A percentile compares a stretch with the other conserved stretches of the same genome.
Conservation (phyloP, 345 rosid species). For the Aurinia saxatilis region DNA sequence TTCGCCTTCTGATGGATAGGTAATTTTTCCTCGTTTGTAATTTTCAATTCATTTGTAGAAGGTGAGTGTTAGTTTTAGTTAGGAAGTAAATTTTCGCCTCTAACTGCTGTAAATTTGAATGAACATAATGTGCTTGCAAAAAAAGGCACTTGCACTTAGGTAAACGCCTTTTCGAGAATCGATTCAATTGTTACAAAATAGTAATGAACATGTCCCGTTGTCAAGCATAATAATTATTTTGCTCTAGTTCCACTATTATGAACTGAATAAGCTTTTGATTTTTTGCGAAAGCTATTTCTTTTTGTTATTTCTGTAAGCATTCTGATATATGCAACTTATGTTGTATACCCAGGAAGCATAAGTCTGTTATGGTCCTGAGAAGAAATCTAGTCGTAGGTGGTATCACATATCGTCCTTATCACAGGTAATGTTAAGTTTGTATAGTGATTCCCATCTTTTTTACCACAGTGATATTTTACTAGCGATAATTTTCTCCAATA, state of each 20-base stretch:
- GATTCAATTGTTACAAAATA: not conserved
- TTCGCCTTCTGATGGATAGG: constrained; percentile 99
- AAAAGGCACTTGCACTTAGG: not conserved
- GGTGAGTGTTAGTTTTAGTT: not conserved
- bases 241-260: not conserved
- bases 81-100: not conserved
- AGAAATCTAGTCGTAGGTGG: constrained; percentile 90
- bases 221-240: not conserved
- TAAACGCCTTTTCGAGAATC: not conserved
- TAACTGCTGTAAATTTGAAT: not conserved
- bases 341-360: constrained; percentile 66
- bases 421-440: constrained; percentile 41
- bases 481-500: not conserved
- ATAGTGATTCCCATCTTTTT: not conserved
- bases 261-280: not conserved
- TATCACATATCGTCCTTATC: constrained; percentile 96
- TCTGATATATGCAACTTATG: constrained; percentile 18
- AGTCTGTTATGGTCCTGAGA: constrained; percentile 96
- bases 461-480: not conserved
- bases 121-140: not conserved
- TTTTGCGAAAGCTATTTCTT: not conserved
- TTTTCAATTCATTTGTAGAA: not conserved
- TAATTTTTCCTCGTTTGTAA: constrained; percentile 12
- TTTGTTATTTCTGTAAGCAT: not conserved
- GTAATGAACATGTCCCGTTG: not conserved